Evolutionary conservation across 1,139 yeast species (phyloP).

Genomic region (Geotrichum fermentans): DNA sequence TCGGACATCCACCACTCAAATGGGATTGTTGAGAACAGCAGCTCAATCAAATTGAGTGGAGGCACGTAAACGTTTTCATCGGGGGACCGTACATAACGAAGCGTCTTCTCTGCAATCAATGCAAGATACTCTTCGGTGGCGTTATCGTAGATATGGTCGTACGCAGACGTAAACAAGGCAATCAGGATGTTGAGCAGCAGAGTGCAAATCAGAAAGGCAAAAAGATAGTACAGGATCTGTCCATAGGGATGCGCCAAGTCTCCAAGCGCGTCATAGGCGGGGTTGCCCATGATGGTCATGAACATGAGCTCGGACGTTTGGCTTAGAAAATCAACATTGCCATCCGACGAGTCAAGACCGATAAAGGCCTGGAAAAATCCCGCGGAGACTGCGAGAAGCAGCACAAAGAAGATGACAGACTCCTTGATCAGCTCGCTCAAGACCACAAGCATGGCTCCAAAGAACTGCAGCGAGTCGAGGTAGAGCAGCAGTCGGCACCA

Average conservation of each 20-base stretch:
- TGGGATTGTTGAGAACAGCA: conserved; percentile 44
- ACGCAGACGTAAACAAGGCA: conserved; percentile 82
- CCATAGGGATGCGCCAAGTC: conserved; percentile 83
- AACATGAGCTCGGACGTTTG: conserved; percentile 57
- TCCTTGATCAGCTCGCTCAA: conserved; percentile 84
- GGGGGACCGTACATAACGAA: conserved; percentile 81
- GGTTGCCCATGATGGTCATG: conserved; percentile 67
- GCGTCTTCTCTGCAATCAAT: conserved; percentile 75
- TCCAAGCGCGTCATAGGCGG: conserved; percentile 65
- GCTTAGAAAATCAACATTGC: conserved; percentile 60
- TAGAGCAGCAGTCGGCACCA: conserved; percentile 75
- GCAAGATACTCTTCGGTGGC: conserved; percentile 84
- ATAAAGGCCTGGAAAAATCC: conserved; percentile 86
- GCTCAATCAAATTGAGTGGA: conserved; percentile 72
- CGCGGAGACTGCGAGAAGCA: conserved; percentile 61
- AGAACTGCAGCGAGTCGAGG: conserved; percentile 74
- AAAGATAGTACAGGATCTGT: conserved; percentile 64
- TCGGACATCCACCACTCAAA: conserved; percentile 39
- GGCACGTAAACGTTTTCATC: conserved; percentile 83
- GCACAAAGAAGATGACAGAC: conserved; percentile 70
- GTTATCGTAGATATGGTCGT: conserved; percentile 73
- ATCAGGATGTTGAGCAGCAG: conserved; percentile 62
- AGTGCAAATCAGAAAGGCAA: conserved; percentile 65
- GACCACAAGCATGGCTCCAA: conserved; percentile 86
- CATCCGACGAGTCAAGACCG: conserved; percentile 85